Conservation (phyloP, 371 early-diverging fungal genomes). For the Choanephora cucurbitarum region DNA sequence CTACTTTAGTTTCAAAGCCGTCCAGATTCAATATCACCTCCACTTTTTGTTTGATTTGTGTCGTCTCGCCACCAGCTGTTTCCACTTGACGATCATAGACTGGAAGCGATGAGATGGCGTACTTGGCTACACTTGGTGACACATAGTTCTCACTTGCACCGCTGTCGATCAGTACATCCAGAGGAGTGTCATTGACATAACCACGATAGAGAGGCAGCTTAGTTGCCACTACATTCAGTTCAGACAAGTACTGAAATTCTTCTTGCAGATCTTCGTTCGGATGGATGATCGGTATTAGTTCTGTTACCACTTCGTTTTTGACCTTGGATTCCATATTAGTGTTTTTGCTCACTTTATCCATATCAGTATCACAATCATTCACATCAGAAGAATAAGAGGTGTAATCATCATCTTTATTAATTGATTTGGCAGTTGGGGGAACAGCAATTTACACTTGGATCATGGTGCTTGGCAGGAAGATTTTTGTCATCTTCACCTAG, state of each 20-base stretch:
- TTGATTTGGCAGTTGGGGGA: no score
- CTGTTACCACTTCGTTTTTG: background rate
- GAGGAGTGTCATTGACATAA: background rate
- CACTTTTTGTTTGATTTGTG: conserved; percentile 4
- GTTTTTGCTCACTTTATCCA: no score
- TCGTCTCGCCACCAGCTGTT: conserved; percentile 7
- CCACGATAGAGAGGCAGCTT: background rate
- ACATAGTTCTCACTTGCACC: conserved; percentile 21
- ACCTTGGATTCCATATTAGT: background rate
- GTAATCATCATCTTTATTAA: background rate
- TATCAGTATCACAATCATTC: background rate
- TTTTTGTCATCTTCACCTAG: background rate
- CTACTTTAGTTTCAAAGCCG: no score
- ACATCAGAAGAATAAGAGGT: background rate
- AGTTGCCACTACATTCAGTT: background rate
- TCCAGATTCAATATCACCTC: background rate
- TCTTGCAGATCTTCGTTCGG: background rate
- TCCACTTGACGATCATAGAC: conserved; percentile 5
- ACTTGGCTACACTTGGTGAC: background rate
- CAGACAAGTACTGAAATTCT: background rate
- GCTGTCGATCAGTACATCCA: conserved; percentile 3
- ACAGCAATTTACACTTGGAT: background rate
- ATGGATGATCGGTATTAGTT: background rate
- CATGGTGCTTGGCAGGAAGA: background rate
- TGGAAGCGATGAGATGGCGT: background rate